Evolutionary conservation across 305 asterid species (phyloP).

Genomic region (Rubia tinctorum): DNA sequence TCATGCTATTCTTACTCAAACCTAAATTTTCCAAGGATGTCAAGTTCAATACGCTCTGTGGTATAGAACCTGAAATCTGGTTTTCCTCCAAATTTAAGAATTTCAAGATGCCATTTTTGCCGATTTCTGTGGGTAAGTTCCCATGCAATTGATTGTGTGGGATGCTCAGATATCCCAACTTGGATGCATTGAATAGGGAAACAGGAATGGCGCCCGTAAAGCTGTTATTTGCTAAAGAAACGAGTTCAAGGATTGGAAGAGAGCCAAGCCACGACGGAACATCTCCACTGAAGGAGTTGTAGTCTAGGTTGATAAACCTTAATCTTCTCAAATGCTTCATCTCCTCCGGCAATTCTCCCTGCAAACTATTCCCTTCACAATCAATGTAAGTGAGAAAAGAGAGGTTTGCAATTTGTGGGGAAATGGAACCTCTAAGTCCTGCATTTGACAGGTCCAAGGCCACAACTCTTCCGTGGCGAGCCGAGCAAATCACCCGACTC

Average conservation of each 20-base stretch:
- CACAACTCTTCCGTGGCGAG: constrained; percentile 14
- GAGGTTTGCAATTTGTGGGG: constrained; percentile 16
- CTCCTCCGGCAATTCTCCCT: constrained; percentile 12
- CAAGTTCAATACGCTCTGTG: constrained; percentile 6
- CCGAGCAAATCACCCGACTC: constrained; percentile 12
- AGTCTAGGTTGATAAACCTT: not conserved
- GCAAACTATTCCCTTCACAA: constrained; percentile 16
- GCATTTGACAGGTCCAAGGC: constrained; percentile 10
- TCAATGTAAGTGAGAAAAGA: constrained; percentile 18
- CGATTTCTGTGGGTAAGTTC: constrained; percentile 16
- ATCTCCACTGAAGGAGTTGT: constrained; percentile 17
- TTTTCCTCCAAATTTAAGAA: constrained; percentile 15
- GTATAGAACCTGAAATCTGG: constrained; percentile 19
- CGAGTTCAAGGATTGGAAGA: constrained; percentile 4
- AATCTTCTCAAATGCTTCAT: constrained; percentile 9
- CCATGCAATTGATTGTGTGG: not conserved
- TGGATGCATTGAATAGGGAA: constrained; percentile 16
- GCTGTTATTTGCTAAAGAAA: constrained; percentile 4
- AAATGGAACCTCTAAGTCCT: constrained; percentile 7
- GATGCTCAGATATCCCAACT: constrained; percentile 3
- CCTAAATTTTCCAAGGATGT: constrained; percentile 8
- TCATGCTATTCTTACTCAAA: constrained; percentile 6
- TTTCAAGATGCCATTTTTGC: not conserved
- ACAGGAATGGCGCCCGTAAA: constrained; percentile 12
- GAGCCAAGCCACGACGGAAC: constrained; percentile 11